A percentile compares a stretch with the other conserved stretches of the same genome.
Conservation (phyloP, 805 yeast species). For the Wickerhamiella allomyrinae region DNA sequence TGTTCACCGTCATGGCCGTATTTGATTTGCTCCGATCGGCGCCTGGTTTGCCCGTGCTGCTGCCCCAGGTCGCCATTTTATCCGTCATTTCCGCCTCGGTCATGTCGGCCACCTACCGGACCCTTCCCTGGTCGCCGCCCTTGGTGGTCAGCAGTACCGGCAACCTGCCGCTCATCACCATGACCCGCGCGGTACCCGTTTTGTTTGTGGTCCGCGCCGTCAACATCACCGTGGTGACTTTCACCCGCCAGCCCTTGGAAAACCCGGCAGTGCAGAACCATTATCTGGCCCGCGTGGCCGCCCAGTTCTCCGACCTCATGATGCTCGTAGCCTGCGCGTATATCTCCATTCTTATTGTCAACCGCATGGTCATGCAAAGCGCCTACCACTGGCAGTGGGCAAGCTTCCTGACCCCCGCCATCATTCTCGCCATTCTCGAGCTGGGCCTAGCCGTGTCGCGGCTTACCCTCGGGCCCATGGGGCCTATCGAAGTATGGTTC, state of each 20-base stretch:
- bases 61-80: background rate
- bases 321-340: slow-evolving; percentile 10
- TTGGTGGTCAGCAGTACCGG: background rate
- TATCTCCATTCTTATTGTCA: slow-evolving; percentile 10
- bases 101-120: background rate
- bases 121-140: background rate
- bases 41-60: background rate
- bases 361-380: slow-evolving; percentile 10
- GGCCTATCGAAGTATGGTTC: background rate
- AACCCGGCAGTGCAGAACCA: background rate
- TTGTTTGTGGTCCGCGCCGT: background rate
- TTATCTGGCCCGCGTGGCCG: slow-evolving; percentile 6
- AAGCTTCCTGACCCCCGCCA: slow-evolving; percentile 7
- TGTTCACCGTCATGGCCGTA: background rate
- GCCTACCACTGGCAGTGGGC: slow-evolving; percentile 18
- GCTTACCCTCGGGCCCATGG: background rate
- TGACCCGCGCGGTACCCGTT: background rate
- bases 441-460: background rate
- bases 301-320: background rate
- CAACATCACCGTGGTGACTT: background rate
- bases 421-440: slow-evolving; percentile 5
- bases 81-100: background rate
- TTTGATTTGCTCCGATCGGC: background rate
- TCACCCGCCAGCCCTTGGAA: background rate
- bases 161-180: background rate